phyloP scores from a whole-genome alignment of 140 eudicot genomes.

The Stevia rebaudiana region DNA sequence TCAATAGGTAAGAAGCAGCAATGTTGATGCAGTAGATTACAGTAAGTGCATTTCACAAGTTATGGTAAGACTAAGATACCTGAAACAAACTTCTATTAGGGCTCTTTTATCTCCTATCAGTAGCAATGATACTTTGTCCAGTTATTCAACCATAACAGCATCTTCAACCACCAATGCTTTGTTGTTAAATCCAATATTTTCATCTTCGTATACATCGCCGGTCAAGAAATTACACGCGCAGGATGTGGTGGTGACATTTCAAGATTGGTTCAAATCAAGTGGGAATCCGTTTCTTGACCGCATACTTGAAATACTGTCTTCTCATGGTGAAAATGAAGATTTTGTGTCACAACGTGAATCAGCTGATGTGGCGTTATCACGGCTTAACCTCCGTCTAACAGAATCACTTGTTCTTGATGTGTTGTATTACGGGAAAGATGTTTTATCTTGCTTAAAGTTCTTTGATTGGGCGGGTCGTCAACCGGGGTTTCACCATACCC shows the following conservation, averaged over 20 bases:
- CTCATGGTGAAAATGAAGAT: slow-evolving; percentile 19
- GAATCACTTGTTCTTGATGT: slow-evolving; percentile 64
- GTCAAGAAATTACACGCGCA: slow-evolving; percentile 17
- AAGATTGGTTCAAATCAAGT: slow-evolving; percentile 53
- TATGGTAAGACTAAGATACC: slow-evolving; percentile 48
- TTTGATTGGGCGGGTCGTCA: slow-evolving; percentile 95
- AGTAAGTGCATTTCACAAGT: neutral
- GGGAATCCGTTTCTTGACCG: slow-evolving; percentile 39
- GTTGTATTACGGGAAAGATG: slow-evolving; percentile 51
- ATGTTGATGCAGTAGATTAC: slow-evolving; percentile 11
- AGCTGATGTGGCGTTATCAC: slow-evolving; percentile 32
- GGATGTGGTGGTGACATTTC: slow-evolving; percentile 42
- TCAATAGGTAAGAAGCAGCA: neutral
- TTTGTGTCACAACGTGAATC: slow-evolving; percentile 12
- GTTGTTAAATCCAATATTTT: slow-evolving; percentile 9
- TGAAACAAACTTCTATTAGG: slow-evolving; percentile 34
- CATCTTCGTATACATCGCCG: slow-evolving; percentile 9
- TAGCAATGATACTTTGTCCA: neutral
- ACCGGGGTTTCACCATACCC: slow-evolving; percentile 59
- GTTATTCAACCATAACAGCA: slow-evolving; percentile 25
- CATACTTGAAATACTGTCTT: slow-evolving; percentile 40
- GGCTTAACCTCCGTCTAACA: slow-evolving; percentile 37
- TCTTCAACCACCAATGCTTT: slow-evolving; percentile 7
- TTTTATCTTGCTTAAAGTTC: slow-evolving; percentile 58
- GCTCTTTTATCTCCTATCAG: slow-evolving; percentile 27